Evolutionary conservation across 345 rosid genomes (phyloP), one percentile per base, ranked within the genome.

Genomic region (Brassica incana): DNA sequence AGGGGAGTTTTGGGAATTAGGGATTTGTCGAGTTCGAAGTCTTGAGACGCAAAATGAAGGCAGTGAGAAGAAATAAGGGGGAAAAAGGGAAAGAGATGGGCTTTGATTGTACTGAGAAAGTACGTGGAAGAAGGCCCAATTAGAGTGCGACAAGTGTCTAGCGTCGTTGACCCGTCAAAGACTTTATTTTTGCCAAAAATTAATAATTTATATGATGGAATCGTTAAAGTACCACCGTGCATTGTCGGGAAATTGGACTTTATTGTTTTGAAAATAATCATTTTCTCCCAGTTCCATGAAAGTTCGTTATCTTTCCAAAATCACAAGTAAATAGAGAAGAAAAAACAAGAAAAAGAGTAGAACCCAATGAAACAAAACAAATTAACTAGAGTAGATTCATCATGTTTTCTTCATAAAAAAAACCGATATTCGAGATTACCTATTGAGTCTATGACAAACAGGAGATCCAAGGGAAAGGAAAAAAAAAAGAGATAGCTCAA

Each of bases 151-250:
- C 82, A 78, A n/a, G 74, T 79, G 78, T 73, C 54, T 8, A 50
- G 3, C 56, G 65, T 74, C 71, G 65, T 70, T 77, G 80, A 77
- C 80, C 67, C 75, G 75, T 62, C 56, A 62, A 62, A 15, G 60
- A 65, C 66, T 52, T 77, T 35, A 1, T 16, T 60, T 40, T 43
- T 50, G 69, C 33, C 10, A 65, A 50, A 30, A 14, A 4, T 32
- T 6, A 5, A 4, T 45, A 10, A 43, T 45, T 45, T 60, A 14
- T 60, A 5, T 23, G 6, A 23, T 60, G 10, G 64, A 60, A 10
- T 67, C 58, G 54, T 38, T 58, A 16, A 15, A 75, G 66, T 56
- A 58, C 5, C 5, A 14, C 62, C 69, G 35, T 76, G 69, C 68
- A 16, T 29, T 43, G 73, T 68, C 62, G 63, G 12, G 16, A 12